A percentile compares a stretch with the other conserved stretches of the same genome.
Conservation (phyloP, 495 filamentous ascomycete species). For the Daldinia loculata region DNA sequence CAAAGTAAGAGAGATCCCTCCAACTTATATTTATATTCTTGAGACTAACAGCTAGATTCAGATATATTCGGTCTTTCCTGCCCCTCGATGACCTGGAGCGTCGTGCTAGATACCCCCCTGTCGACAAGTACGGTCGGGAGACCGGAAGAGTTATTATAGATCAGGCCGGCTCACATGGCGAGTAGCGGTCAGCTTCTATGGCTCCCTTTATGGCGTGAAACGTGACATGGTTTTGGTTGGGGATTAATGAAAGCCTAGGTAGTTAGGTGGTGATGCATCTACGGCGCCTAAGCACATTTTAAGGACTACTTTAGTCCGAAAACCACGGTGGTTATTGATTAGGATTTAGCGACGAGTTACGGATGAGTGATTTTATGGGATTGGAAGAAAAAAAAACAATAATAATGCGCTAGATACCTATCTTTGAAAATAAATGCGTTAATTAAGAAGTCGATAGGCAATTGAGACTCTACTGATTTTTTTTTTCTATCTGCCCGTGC, state of each 20-base stretch:
- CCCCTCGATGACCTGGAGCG: conserved; percentile 75
- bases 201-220: not conserved
- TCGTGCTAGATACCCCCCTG: conserved; percentile 68
- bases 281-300: conserved; percentile 13
- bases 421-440: not conserved
- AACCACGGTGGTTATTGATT: not conserved
- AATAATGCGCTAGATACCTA: conserved; percentile 18
- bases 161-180: conserved; percentile 59
- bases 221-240: not conserved
- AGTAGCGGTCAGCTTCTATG: conserved; percentile 40
- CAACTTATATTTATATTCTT: not conserved
- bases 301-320: conserved; percentile 1
- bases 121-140: conserved; percentile 66
- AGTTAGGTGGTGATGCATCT: conserved; percentile 22
- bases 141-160: conserved; percentile 49
- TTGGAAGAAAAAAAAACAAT: not conserved
- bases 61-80: conserved; percentile 74
- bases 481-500: not conserved
- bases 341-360: conserved; percentile 44
- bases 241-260: not conserved
- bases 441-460: conserved; percentile 18
- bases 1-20: conserved; percentile 60
- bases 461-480: conserved; percentile 11
- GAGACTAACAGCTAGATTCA: conserved; percentile 31
- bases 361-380: conserved; percentile 29